These are phyloP conservation scores for Penicillium cosmopolitanum DNA, from an alignment of 495 filamentous ascomycete genomes.

Conservation along the genomic window DNA sequence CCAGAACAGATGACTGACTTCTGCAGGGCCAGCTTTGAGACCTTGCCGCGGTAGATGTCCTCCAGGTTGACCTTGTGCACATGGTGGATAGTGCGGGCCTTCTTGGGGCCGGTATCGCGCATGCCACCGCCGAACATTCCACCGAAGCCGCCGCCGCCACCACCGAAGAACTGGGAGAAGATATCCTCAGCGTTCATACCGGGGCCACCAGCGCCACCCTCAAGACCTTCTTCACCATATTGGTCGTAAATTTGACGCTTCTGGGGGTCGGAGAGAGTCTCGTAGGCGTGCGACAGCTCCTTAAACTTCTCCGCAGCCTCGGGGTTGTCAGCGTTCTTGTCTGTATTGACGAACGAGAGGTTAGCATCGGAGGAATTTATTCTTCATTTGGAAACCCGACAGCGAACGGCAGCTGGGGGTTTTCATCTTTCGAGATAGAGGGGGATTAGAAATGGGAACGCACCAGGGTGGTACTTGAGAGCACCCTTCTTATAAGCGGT, in stretches of 20 bases:
- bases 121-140: conserved; percentile 86
- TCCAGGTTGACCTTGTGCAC: conserved; percentile 97
- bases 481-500: conserved; percentile 90
- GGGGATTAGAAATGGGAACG: conserved; percentile 13
- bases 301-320: conserved; percentile 97
- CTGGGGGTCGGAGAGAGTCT: conserved; percentile 87
- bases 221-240: conserved; percentile 94
- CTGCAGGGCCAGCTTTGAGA: conserved; percentile 95
- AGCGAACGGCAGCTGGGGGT: too few relatives aligned
- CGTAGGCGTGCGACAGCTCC: conserved; percentile 93
- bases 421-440: background rate
- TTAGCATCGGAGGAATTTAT: background rate
- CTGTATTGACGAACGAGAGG: conserved; percentile 44
- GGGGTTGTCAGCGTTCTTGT: conserved; percentile 95
- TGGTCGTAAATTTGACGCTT: conserved; percentile 94
- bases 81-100: conserved; percentile 95
- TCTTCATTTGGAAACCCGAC: too few relatives aligned
- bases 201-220: conserved; percentile 76
- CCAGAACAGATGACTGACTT: conserved; percentile 95
- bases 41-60: conserved; percentile 97
- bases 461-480: conserved; percentile 90
- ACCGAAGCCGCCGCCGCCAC: conserved; percentile 75
- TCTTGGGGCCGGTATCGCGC: conserved; percentile 83
- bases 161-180: conserved; percentile 97
- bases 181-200: conserved; percentile 98